These are phyloP conservation scores for Eucalyptus decipiens DNA, from an alignment of 345 rosid species.

Conservation along the genomic window DNA sequence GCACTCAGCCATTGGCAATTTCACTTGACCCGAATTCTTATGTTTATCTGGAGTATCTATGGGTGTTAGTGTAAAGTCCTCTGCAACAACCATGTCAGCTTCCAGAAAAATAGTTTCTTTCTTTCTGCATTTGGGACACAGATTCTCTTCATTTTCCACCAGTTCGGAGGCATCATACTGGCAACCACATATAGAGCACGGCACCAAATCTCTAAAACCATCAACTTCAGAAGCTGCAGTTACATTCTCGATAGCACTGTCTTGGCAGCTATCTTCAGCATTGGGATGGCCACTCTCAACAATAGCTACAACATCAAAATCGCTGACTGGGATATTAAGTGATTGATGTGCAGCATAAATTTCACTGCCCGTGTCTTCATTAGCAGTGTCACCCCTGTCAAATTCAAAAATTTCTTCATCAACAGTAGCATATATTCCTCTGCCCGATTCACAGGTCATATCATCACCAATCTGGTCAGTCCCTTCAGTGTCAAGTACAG, in stretches of 20 bases:
- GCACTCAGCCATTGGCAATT: neutral
- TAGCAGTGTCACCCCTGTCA: slow-evolving; percentile 38
- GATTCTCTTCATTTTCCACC: slow-evolving; percentile 22
- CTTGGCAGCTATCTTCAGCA: slow-evolving; percentile 29
- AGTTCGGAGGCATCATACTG: slow-evolving; percentile 27
- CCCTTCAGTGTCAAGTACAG: slow-evolving; percentile 41
- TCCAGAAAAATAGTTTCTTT: slow-evolving; percentile 11
- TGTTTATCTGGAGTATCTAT: slow-evolving; percentile 12
- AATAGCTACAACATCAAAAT: slow-evolving; percentile 19
- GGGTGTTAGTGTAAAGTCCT: slow-evolving; percentile 14
- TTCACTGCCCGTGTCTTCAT: slow-evolving; percentile 22
- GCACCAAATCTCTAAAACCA: slow-evolving; percentile 20
- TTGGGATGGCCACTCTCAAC: slow-evolving; percentile 19
- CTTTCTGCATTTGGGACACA: slow-evolving; percentile 66
- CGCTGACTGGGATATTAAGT: slow-evolving; percentile 21
- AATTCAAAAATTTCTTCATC: slow-evolving; percentile 50
- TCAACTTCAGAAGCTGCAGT: slow-evolving; percentile 26
- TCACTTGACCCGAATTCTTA: slow-evolving; percentile 10
- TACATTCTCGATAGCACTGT: slow-evolving; percentile 21
- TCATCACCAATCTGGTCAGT: slow-evolving; percentile 34
- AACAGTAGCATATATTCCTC: slow-evolving; percentile 20
- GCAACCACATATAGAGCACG: slow-evolving; percentile 61
- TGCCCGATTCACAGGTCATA: slow-evolving; percentile 18
- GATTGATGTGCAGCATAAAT: slow-evolving; percentile 12
- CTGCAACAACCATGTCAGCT: slow-evolving; percentile 6